Evolutionary conservation across 306 rosid species (phyloP).

Genomic region (Cucurbita maxima): DNA sequence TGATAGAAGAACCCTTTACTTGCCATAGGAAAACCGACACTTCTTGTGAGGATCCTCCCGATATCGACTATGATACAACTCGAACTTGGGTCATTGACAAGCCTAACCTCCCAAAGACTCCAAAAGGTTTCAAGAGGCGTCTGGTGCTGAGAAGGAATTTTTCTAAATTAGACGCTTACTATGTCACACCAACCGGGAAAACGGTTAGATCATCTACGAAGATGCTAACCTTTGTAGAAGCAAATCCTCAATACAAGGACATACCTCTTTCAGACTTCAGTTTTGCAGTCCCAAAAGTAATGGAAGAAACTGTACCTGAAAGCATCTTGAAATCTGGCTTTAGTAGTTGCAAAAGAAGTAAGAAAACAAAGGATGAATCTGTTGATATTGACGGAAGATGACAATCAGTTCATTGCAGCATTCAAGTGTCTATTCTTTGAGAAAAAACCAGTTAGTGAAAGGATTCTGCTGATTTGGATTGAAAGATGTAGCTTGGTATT

Average conservation of each 20-base stretch:
- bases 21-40: constrained; percentile 32
- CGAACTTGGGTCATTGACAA: constrained; percentile 88
- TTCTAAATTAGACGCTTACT: constrained; percentile 69
- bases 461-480: not conserved
- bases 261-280: constrained; percentile 30
- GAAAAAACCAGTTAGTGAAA: not conserved
- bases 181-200: constrained; percentile 55
- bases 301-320: constrained; percentile 72
- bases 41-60: constrained; percentile 62
- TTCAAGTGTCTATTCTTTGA: not conserved
- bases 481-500: not conserved
- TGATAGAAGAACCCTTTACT: constrained; percentile 38
- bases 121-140: constrained; percentile 55
- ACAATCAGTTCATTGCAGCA: not conserved
- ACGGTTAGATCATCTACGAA: constrained; percentile 57
- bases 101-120: constrained; percentile 68
- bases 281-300: constrained; percentile 55
- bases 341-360: constrained; percentile 21
- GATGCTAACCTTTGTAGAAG: constrained; percentile 35
- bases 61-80: constrained; percentile 43
- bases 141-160: constrained; percentile 61
- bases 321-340: constrained; percentile 21
- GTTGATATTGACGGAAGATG: not conserved
- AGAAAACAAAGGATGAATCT: constrained; percentile 12
- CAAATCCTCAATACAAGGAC: constrained; percentile 30